Base-by-base conservation (phyloP, 2,329 filamentous ascomycete genomes). In the Cladophialophora chaetospira region DNA sequence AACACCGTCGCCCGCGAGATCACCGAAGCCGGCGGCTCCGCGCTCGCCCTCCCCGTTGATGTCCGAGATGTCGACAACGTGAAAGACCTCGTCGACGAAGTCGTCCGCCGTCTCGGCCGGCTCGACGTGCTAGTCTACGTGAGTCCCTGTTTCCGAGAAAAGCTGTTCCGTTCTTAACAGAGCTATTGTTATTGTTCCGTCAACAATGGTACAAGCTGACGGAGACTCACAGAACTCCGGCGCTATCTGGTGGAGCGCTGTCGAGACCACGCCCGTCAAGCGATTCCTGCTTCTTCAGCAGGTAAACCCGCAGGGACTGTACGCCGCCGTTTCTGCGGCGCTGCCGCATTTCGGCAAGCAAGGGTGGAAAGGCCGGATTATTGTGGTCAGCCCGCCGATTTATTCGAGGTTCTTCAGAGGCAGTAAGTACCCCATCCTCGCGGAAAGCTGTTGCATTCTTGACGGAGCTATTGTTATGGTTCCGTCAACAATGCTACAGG, bases 381-480 rank as follows among this genome's bases (percentile, higher is more conserved):
- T 95, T 43, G 88, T 94, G 53, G 87, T 95, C 53, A 88, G 85
- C 67, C 91, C 91, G 21, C 90, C 90, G 1, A 92, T 95, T 55
- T 95, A 95, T 72, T 88, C 84, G 61, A 80, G 91, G 26, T 95
- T 95, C 72, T 92, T 94, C 71, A 76, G 88, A 19, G 91, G 90
- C 9, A 95, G n/a, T n/a, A n/a, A n/a, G n/a, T n/a, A n/a, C n/a
- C n/a, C n/a, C n/a, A n/a, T n/a, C n/a, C n/a, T n/a, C n/a, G n/a
- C n/a, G n/a, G n/a, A n/a, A n/a, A n/a, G n/a, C n/a, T n/a, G n/a
- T n/a, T n/a, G n/a, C n/a, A n/a, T n/a, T n/a, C n/a, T n/a, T n/a
- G n/a, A n/a, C n/a, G n/a, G n/a, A n/a, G n/a, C n/a, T n/a, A n/a
- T n/a, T n/a, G n/a, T n/a, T n/a, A n/a, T n/a, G n/a, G n/a, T n/a